These are phyloP conservation scores for Echites panduratus DNA, from an alignment of 257 asterid species.

Conservation along the genomic window DNA sequence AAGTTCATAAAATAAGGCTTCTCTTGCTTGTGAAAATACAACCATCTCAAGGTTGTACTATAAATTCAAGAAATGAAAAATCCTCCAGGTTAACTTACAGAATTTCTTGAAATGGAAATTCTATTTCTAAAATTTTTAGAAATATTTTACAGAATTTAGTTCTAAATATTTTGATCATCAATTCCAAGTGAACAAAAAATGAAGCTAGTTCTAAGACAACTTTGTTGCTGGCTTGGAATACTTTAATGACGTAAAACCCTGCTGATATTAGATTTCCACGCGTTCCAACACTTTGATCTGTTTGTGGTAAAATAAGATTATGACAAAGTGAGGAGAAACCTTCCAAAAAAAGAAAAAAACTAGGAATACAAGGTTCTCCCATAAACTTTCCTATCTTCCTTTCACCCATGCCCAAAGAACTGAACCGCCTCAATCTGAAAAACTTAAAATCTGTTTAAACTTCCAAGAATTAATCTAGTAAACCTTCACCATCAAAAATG, in stretches of 20 bases:
- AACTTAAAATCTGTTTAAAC: neutral
- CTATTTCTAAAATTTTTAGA: no score
- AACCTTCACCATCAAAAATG: neutral
- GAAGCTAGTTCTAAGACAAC: neutral
- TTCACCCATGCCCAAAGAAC: neutral
- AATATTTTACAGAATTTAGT: neutral
- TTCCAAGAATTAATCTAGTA: neutral
- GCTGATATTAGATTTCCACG: neutral
- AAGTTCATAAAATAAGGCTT: neutral
- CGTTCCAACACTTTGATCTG: neutral
- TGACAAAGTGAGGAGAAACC: no score
- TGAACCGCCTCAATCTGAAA: neutral
- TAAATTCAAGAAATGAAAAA: neutral
- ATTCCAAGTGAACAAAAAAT: neutral
- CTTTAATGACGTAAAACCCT: neutral
- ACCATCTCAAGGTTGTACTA: no score
- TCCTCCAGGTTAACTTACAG: neutral
- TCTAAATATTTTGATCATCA: neutral
- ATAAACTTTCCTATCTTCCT: neutral
- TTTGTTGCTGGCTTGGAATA: neutral
- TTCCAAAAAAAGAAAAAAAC: neutral
- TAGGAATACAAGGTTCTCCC: neutral
- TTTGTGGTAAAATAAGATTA: neutral
- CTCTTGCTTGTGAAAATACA: neutral
- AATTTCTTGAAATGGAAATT: no score